Evolutionary conservation across 78 protist genomes (phyloP).

Genomic region (Dictyostelium intermedium): DNA sequence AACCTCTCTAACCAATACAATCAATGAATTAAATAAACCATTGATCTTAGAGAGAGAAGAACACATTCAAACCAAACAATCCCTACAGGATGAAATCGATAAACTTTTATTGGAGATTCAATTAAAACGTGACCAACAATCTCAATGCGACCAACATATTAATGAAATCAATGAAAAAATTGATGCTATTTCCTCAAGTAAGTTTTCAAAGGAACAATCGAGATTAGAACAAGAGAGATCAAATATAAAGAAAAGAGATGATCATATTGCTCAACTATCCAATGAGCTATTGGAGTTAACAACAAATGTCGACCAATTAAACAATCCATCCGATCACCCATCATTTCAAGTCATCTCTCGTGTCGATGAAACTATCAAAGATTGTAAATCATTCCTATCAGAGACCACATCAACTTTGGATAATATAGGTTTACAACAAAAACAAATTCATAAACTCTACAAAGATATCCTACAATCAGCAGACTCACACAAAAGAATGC

Average conservation of each 20-base stretch:
- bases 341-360: not conserved
- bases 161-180: slow-evolving; percentile 4
- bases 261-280: not conserved
- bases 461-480: not conserved
- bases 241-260: not conserved
- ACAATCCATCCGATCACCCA: slow-evolving; percentile 45
- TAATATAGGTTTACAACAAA: not conserved
- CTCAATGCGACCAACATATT: not conserved
- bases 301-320: not conserved
- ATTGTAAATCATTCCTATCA: not conserved
- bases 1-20: not conserved
- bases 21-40: slow-evolving; percentile 3
- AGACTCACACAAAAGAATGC: not conserved
- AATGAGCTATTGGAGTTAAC: not conserved
- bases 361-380: not conserved
- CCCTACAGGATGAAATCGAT: slow-evolving; percentile 22
- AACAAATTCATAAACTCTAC: not conserved
- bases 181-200: not conserved
- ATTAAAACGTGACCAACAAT: not conserved
- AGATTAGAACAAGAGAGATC: slow-evolving; percentile 10
- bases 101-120: not conserved
- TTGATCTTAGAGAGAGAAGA: not conserved
- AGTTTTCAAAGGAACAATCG: slow-evolving; percentile 25
- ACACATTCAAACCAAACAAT: not conserved
- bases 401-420: not conserved